Percentiles rank a stretch among this genome's conserved stretches.
phyloP scores from a whole-genome alignment of 1,284 basidiomycete genomes.

The Ganoderma sinense region DNA sequence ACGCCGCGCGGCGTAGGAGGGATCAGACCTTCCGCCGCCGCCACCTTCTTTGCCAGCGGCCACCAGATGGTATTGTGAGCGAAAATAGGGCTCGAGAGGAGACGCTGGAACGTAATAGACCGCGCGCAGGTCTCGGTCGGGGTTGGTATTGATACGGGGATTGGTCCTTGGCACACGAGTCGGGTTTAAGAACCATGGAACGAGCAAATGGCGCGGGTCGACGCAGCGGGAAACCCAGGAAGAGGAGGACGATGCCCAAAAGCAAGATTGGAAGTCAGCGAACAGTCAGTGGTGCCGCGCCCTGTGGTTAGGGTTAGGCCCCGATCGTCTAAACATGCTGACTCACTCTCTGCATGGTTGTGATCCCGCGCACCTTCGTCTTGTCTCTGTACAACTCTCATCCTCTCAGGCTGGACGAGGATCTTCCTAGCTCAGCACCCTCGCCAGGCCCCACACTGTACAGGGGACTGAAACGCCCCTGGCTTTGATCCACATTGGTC shows the following conservation, averaged over 20 bases:
- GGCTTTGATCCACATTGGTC: neutral
- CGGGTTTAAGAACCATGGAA: neutral
- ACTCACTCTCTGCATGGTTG: neutral
- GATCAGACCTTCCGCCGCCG: neutral
- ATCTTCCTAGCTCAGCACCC: neutral
- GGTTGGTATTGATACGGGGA: neutral
- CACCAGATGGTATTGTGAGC: neutral
- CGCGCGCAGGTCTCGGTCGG: neutral
- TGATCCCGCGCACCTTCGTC: neutral
- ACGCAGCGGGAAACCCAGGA: neutral
- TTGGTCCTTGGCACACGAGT: neutral
- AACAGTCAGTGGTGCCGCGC: neutral
- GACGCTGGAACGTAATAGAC: neutral
- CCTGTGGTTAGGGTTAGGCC: neutral
- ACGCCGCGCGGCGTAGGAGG: neutral
- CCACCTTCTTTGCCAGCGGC: neutral
- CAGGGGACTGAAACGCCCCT: neutral
- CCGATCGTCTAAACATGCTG: neutral
- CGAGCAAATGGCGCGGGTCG: neutral
- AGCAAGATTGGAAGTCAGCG: constrained; percentile 9
- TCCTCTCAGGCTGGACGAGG: neutral
- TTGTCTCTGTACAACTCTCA: neutral
- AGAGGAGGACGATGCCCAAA: neutral
- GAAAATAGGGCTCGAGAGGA: neutral
- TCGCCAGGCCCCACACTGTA: neutral